Base-by-base conservation (phyloP, 768 basidiomycete genomes). In the Tephrocybe sp. region DNA sequence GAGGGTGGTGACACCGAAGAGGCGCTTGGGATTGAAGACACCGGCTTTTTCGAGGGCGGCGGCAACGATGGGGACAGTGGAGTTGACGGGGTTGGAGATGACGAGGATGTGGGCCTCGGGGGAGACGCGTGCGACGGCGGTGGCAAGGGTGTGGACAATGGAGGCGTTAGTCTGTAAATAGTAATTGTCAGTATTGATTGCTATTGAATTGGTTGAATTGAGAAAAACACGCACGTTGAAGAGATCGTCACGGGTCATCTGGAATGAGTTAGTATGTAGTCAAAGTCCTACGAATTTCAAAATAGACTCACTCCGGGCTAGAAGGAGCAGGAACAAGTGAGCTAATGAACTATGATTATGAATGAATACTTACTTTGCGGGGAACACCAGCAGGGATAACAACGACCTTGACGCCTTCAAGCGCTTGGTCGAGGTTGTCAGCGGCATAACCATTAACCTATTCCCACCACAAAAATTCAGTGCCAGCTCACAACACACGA, bases 381-480 rank as follows among this genome's bases (percentile, higher is more conserved):
- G 97, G 97, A 55, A 99, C 96, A 82, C 97, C 97, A 72, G 97
- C 97, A 52, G 97, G 97, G 67, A 98, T 97, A 57, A 98, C 89
- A 59, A 98, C 86, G 56, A 98, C 89, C 71, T 98, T 78, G 52
- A 82, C 88, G 56, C 87, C 95, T 53, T 91, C 84, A 53, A 99
- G 82, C 16, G 97, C 94, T 62, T 83, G 78, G 68, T 93, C 90
- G 61, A 98, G 82, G 67, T 93, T 83, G 72, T 92, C 89, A 43
- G 89, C 86, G 57, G 88, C 76, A 61, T 84, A 93, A 45, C 91
- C 91, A 14, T 70, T 74, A 48, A 93, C 91, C 88, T 91, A 16
- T 13, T 46, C 52, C 48, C 45, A 56, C 40, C 26, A 26, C 4
- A 26, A 26, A 7, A 26, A 20, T 20, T 50, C 36, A 59, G 39